Base-by-base conservation (phyloP, 192 early-diverging fungal species). In the Coemansia sp. region DNA sequence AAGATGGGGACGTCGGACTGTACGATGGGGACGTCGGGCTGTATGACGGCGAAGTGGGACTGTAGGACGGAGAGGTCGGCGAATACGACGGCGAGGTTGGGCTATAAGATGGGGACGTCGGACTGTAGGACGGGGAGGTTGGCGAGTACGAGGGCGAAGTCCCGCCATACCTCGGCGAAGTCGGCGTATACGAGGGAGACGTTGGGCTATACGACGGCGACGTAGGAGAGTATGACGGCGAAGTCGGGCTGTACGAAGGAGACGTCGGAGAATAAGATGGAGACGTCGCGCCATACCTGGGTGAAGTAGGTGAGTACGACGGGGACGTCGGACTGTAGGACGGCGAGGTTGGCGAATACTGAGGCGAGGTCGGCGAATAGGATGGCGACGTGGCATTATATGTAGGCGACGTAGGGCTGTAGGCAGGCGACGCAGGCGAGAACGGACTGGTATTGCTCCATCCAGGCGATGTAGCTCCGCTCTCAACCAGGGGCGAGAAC, bases 401-500 rank as follows among this genome's bases (percentile, higher is more conserved):
- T 3, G 81, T 86, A 0, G 93, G 93, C 39, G 83, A 87, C 27
- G 91, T 93, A 3, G 94, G 93, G 55, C 88, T 87, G 76, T 90
- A 91, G 10, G 80, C 76, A 52, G 87, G 88, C 24, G 80, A 84
- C 31, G 87, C 80, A 4, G 85, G 83, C 55, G 87, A 86, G 67
- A 85, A 87, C 22, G 83, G 86, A 70, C 85, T 88, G 50, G 85
- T 77, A 52, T 87, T 87, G 36, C 78, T 87, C 78, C 81, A 86
- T 40, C 87, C 79, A 16, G 87, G 83, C 62, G 89, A 90, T 44
- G 81, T 86, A 13, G 86, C 86, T 44, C 94, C 95, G 64, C 90
- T 90, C 69, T 93, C 91, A 53, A 88, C 89, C 71, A 92, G 88
- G 4, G 94, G 93, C 52, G 93, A 95, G 83, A 95, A 95, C 82